Evolutionary conservation across 2,329 filamentous ascomycete species (phyloP).

Genomic region (Cladosporium sp.): DNA sequence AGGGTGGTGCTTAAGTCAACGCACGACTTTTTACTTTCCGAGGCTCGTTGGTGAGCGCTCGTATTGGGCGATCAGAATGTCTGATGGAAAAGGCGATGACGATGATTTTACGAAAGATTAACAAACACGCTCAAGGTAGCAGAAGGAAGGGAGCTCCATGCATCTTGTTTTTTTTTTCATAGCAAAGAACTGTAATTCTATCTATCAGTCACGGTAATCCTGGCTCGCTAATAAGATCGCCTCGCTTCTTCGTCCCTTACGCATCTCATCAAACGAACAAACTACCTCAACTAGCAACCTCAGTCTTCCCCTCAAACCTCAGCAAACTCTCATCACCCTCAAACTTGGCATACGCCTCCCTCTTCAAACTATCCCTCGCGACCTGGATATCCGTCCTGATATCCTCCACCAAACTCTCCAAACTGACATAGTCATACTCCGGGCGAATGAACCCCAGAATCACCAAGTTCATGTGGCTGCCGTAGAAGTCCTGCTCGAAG

Average conservation of each 20-base stretch:
- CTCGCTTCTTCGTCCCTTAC: not conserved
- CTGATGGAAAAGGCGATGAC: not conserved
- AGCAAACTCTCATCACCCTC: conserved; percentile 48
- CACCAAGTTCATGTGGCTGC: conserved; percentile 71
- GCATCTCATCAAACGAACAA: not conserved
- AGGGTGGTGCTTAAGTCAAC: conserved; percentile 33
- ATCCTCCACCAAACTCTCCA: conserved; percentile 82
- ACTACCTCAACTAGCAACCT: conserved; percentile 26
- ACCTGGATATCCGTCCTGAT: conserved; percentile 89
- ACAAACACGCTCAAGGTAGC: not conserved
- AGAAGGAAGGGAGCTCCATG: not conserved
- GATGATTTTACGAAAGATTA: not conserved
- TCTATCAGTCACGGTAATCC: not conserved
- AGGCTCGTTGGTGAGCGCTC: not conserved
- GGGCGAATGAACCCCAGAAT: conserved; percentile 86
- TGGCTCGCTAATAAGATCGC: not conserved
- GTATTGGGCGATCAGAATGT: not conserved
- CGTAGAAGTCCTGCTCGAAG: conserved; percentile 84
- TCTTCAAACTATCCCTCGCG: conserved; percentile 67
- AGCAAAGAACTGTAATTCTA: not conserved
- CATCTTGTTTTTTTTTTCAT: not conserved
- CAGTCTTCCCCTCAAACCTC: conserved; percentile 35
- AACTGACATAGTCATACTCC: conserved; percentile 81
- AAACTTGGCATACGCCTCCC: conserved; percentile 60
- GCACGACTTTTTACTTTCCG: not conserved